Evolutionary conservation across 257 asterid genomes (phyloP), one percentile per base, ranked within the genome.

Genomic region (Echites panduratus): DNA sequence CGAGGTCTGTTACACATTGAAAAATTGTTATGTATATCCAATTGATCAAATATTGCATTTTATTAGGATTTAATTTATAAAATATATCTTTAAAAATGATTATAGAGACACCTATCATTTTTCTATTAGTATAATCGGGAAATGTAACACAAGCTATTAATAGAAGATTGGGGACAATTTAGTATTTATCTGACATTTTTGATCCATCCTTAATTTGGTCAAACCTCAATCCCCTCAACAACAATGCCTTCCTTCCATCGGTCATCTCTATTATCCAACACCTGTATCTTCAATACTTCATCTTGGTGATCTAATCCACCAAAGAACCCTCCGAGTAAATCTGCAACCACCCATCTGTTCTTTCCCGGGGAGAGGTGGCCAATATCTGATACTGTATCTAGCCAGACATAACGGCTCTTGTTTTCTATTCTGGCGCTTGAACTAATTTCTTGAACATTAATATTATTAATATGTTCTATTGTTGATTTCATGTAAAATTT

Each of bases 301-400:
- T 64, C 79, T 20, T 71, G 82, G 32, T 77, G 80, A 24, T 5
- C 9, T 4, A 1, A 0, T 27, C 45, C 70, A 49, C 70, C 45
- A 71, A 48, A 78, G 70, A 78, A 66, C 5, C 79, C 78, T 22
- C 84, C 90, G 24, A 84, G 62, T 66, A 71, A 61, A 82, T 24
- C n/a, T 80, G 85, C 35, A 44, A 45, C 88, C 87, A 86, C 24
- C 74, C 79, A 44, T 82, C 75, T 3, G 3, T 14, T 59, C 83
- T 69, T 20, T 16, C 66, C 14, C 3, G 49, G 14, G 82, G 69
- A 70, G 24, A 5, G 26, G 45, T 22, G 20, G 1, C 61, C 61
- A 2, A 54, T 54, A n/a, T n/a, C 61, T 0, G 29, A 54, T 1
- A 54, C 61, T n/a, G 61, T 54, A 5, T 54, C 61, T 29, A 54